Conservation (phyloP, 179 eudicot species). For the Heliamphora pulchella region DNA sequence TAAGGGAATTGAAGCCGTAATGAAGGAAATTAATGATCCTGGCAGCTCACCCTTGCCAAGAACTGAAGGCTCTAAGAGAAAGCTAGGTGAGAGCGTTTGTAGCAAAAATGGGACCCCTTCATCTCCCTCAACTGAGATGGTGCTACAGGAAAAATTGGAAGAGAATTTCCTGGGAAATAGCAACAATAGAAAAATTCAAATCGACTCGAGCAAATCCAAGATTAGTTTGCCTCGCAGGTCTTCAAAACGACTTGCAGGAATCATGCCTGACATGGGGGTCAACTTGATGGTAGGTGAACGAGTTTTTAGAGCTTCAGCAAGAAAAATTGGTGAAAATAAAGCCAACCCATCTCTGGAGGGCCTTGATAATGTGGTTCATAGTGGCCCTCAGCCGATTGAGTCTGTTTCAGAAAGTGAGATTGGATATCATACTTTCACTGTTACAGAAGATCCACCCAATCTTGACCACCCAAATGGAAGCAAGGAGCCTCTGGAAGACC, state of each 20-base stretch:
- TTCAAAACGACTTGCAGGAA: slow-evolving; percentile 52
- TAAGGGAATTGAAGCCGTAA: background rate
- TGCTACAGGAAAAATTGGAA: slow-evolving; percentile 16
- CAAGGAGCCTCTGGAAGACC: slow-evolving; percentile 14
- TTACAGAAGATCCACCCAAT: slow-evolving; percentile 13
- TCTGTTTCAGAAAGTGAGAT: slow-evolving; percentile 6
- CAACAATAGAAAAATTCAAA: slow-evolving; percentile 21
- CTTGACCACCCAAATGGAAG: slow-evolving; percentile 16
- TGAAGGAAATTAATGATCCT: slow-evolving; percentile 3
- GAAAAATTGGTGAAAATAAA: slow-evolving; percentile 17
- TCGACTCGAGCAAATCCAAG: slow-evolving; percentile 31
- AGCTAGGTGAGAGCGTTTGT: background rate
- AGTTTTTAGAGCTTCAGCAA: slow-evolving; percentile 24
- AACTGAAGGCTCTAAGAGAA: slow-evolving; percentile 17
- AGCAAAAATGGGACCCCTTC: slow-evolving; percentile 15
- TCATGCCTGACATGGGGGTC: slow-evolving; percentile 21
- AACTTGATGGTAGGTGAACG: slow-evolving; percentile 29
- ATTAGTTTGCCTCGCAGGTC: slow-evolving; percentile 36
- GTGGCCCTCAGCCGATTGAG: slow-evolving; percentile 11
- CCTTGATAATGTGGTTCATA: background rate
- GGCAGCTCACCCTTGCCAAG: background rate
- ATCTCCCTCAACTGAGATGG: slow-evolving; percentile 16
- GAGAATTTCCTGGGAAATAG: slow-evolving; percentile 11
- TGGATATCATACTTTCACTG: slow-evolving; percentile 12
- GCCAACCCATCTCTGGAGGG: background rate